Base-by-base conservation (phyloP, 345 rosid genomes). In the Diplotaxis tenuifolia region DNA sequence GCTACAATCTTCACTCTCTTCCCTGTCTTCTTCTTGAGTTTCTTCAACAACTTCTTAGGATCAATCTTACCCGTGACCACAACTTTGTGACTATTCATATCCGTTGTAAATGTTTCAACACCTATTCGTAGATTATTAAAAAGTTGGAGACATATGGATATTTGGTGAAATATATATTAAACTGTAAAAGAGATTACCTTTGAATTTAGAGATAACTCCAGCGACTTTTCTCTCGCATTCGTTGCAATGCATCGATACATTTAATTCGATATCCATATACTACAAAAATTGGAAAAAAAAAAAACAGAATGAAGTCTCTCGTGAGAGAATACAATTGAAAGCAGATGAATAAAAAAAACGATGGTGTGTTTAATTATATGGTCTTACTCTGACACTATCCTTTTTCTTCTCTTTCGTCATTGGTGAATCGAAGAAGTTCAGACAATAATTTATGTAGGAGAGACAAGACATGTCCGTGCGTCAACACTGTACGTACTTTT, bases 181-280 rank as follows among this genome's bases (percentile, higher is more conserved):
- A 42, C 7, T n/a, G 50, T 5, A 16, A 45, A n/a, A 45, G 50
- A n/a, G 50, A 45, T 45, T 47, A 47, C 54, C 54, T 47, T 91
- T 78, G 40, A 74, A 78, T 70, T 89, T 89, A 21, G 90, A 78
- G 58, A 91, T 84, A 66, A 75, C 74, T 78, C 71, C 73, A 1
- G 91, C 95, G 14, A 88, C 83, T 7, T 70, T 74, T 72, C 90
- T 83, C 74, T 93, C 97, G 60, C 96, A 89, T 56, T 89, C 96
- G 67, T 91, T 86, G 68, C 98, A 94, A 27, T 91, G 78, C 95
- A 94, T 91, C 7, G 87, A 80, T 47, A 87, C 70, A 18, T 64
- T 80, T 63, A 70, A 84, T 68, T 88, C 94, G 7, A 71, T 85
- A 27, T 75, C 80, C 15, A 81, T 76, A n/a, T 42, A 79, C 91